Conservation (phyloP, 2,329 filamentous ascomycete species). For the Claviceps purpurea region DNA sequence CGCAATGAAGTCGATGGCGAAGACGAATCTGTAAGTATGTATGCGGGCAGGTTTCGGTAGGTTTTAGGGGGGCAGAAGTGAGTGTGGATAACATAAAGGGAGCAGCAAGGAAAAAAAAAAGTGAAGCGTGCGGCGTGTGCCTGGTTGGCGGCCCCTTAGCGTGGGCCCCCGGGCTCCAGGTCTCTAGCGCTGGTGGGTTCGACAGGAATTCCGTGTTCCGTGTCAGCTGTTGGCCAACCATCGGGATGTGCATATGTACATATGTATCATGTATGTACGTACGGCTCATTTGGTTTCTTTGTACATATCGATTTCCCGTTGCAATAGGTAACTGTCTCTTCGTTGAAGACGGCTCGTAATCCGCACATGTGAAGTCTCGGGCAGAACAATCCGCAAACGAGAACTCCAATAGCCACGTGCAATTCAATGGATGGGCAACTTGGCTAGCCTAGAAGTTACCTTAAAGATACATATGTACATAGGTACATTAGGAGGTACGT, state of each 20-base stretch:
- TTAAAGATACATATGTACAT: neutral
- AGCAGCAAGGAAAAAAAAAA: neutral
- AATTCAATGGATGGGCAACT: neutral
- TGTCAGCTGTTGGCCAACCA: too few species aligned
- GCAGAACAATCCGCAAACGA: neutral
- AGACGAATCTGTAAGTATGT: neutral
- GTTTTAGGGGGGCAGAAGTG: neutral
- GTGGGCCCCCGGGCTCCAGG: neutral
- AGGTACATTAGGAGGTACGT: neutral
- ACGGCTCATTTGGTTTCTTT: too few species aligned
- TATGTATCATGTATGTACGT: too few species aligned
- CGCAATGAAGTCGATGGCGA: slow-evolving; percentile 2
- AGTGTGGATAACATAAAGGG: neutral
- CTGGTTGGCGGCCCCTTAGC: neutral
- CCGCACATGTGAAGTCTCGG: too few species aligned
- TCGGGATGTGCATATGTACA: too few species aligned
- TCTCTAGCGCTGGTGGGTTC: neutral
- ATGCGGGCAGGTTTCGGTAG: neutral
- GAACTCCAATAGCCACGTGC: neutral
- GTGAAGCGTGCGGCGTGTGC: neutral
- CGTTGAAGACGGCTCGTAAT: too few species aligned
- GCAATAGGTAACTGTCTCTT: too few species aligned
- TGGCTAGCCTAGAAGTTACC: too few species aligned
- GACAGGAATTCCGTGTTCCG: neutral
- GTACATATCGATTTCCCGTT: too few species aligned